Base-by-base conservation (phyloP, 768 basidiomycete species). In the Leucocoprinus birnbaumii region DNA sequence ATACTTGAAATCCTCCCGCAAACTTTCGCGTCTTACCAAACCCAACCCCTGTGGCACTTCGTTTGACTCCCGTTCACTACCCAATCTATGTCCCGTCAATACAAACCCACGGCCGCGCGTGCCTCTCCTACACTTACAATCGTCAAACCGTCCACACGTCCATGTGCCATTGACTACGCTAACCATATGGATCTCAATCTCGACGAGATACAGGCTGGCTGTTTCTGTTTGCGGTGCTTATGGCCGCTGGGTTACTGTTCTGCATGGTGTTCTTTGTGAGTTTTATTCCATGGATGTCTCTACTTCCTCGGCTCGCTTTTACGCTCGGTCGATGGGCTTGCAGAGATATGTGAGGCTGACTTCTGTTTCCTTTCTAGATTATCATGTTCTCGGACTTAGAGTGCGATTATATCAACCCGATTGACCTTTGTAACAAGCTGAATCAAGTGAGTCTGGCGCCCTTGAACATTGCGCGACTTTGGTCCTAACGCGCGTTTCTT, bases 341-440 rank as follows among this genome's bases (percentile, higher is more conserved):
- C 11, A 31, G 11, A 31, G 31, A 31, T 31, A 35, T 37, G 18
- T 48, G 25, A 31, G n/a, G 42, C 62, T 56, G 41, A 63, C 55
- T 35, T 37, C 40, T 37, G 40, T 25, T 21, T 43, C 19, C n/a
- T n/a, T n/a, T n/a, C 34, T 31, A 98, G 96, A 98, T 99, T 66
- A 98, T 99, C 79, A 98, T 98, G 96, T 98, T 98, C 80, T 97
- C 94, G 42, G 97, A 98, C 76, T 77, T 98, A 68, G 96, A 98
- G 76, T 97, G 94, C 79, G 94, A 97, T 81, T 98, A 98, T 76
- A 96, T 98, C 80, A 99, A 99, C 74, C 97, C 97, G 50, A 99
- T 99, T 84, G 97, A 99, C 73, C 86, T 98, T 37, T 98, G 97
- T 76, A 98, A 98, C 76, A 98, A 97, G 79, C 86, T 98, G 65